Conservation (phyloP, 1,284 basidiomycete genomes). For the Rhodotorula sp. region DNA sequence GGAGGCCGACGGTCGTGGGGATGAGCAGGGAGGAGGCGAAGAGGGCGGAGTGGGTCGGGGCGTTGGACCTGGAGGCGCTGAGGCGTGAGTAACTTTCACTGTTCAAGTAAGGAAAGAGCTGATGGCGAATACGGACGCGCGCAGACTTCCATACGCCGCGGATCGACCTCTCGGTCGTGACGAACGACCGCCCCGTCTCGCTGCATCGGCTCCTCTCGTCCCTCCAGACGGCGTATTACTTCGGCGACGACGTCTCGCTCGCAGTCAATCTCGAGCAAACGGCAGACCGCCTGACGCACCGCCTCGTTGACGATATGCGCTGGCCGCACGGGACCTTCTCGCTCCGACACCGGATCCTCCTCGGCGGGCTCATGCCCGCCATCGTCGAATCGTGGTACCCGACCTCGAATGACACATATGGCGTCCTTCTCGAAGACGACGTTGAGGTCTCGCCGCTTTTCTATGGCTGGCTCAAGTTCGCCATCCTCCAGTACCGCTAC, state of each 20-base stretch:
- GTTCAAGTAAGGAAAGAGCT: too few species aligned
- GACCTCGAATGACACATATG: slow-evolving; percentile 68
- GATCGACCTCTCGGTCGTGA: slow-evolving; percentile 71
- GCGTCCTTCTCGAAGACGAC: slow-evolving; percentile 77
- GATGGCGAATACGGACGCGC: background rate
- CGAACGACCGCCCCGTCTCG: slow-evolving; percentile 71
- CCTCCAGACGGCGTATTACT: slow-evolving; percentile 63
- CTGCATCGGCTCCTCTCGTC: slow-evolving; percentile 67
- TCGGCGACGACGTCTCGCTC: slow-evolving; percentile 65
- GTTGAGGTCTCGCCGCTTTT: slow-evolving; percentile 77
- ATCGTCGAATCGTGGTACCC: slow-evolving; percentile 87
- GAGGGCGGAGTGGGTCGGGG: slow-evolving; percentile 41
- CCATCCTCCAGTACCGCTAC: slow-evolving; percentile 70
- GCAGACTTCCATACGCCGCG: slow-evolving; percentile 71
- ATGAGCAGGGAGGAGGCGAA: slow-evolving; percentile 32
- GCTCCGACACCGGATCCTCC: slow-evolving; percentile 68
- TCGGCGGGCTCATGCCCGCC: slow-evolving; percentile 73
- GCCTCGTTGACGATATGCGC: slow-evolving; percentile 57
- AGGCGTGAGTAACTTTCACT: slow-evolving; percentile 33
- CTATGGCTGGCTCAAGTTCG: slow-evolving; percentile 78
- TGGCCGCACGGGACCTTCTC: slow-evolving; percentile 60
- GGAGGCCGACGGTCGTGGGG: slow-evolving; percentile 29
- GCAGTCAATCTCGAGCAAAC: slow-evolving; percentile 74
- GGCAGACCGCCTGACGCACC: slow-evolving; percentile 63
- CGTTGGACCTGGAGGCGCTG: slow-evolving; percentile 42